A percentile compares a stretch with the other conserved stretches of the same genome.
These are phyloP conservation scores for Xylaria sp. DNA, from an alignment of 2,329 filamentous ascomycete species.

Conservation along the genomic window DNA sequence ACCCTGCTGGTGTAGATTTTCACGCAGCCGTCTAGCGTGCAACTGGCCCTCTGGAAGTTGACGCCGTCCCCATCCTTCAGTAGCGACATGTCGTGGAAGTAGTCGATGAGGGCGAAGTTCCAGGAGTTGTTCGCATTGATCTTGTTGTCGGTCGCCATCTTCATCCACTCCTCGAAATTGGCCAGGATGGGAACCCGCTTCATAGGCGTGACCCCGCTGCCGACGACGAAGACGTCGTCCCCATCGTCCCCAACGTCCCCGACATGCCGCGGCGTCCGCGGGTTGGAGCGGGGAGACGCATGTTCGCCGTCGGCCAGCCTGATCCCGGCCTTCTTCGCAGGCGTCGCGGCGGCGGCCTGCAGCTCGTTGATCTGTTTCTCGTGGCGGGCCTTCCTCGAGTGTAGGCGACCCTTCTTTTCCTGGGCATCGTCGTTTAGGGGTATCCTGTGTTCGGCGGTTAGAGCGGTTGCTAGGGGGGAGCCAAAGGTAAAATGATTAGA, in stretches of 20 bases:
- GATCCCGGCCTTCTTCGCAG: slow-evolving; percentile 65
- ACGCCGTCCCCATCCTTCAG: slow-evolving; percentile 95
- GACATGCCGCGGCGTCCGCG: slow-evolving; percentile 54
- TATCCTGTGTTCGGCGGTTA: slow-evolving; percentile 60
- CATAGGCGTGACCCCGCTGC: slow-evolving; percentile 86
- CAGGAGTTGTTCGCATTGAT: slow-evolving; percentile 98
- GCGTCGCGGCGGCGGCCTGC: slow-evolving; percentile 72
- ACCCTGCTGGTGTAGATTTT: slow-evolving; percentile 99
- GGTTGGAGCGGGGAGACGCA: slow-evolving; percentile 58
- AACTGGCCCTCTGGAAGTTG: slow-evolving; percentile 98
- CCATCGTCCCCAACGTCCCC: slow-evolving; percentile 51
- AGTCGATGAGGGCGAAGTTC: slow-evolving; percentile 99
- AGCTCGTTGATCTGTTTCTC: slow-evolving; percentile 92
- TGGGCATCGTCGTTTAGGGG: slow-evolving; percentile 93
- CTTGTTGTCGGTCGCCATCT: slow-evolving; percentile 99
- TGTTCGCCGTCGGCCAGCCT: slow-evolving; percentile 62
- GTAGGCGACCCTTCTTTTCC: slow-evolving; percentile 86
- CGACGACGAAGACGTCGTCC: slow-evolving; percentile 67
- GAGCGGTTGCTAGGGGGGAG: slow-evolving; percentile 17
- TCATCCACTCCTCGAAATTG: slow-evolving; percentile 99
- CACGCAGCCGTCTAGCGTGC: slow-evolving; percentile 94
- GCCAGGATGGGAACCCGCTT: slow-evolving; percentile 93
- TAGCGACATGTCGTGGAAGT: slow-evolving; percentile 98
- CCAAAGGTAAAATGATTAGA: slow-evolving; percentile 16
- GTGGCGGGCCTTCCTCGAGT: slow-evolving; percentile 84